Evolutionary conservation across 345 rosid genomes (phyloP), one percentile per base, ranked within the genome.

Genomic region (Syzygium oleosum): DNA sequence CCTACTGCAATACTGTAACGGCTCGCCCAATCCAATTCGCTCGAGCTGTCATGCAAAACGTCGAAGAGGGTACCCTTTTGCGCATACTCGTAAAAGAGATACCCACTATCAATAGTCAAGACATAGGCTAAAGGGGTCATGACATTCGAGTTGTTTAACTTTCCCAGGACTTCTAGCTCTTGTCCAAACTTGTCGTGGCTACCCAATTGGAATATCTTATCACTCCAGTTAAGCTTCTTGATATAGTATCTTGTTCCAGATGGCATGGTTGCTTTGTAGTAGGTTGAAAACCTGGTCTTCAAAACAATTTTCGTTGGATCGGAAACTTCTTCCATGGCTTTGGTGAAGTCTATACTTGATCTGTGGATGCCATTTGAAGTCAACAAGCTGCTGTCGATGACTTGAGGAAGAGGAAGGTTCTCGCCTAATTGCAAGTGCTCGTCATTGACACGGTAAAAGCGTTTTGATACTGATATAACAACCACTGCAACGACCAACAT

Each of bases 111-210:
- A 13, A 88, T 88, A 38, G 95, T 91, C 90, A 95, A 56, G 73
- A 94, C 95, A 90, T 97, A 96, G 23, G 98, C 99, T 89, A 96
- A 88, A 65, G 99, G 99, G 84, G 93, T 92, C 99, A 95, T 95
- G 84, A 97, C 91, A 87, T 96, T 97, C 4, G 97, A 88, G 90
- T 96, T 95, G 91, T 92, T 93, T 84, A 97, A 93, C 93, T 93
- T 96, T 65, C 98, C 98, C 88, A 97, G 85, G 31, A 79, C 92
- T 88, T 92, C 94, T 41, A 96, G 93, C 92, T 96, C 98, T 86
- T 84, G 92, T 84, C 91, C 95, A 65, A 97, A 95, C 88, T 91
- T 93, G 63, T 91, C 93, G 12, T 90, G 94, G 92, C 92, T 93
- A 22, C 95, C 95, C 91, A 89, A 51, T 87, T 95, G 97, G 94